phyloP scores from a whole-genome alignment of 2,329 filamentous ascomycete species.

The Aspergillus hortae region DNA sequence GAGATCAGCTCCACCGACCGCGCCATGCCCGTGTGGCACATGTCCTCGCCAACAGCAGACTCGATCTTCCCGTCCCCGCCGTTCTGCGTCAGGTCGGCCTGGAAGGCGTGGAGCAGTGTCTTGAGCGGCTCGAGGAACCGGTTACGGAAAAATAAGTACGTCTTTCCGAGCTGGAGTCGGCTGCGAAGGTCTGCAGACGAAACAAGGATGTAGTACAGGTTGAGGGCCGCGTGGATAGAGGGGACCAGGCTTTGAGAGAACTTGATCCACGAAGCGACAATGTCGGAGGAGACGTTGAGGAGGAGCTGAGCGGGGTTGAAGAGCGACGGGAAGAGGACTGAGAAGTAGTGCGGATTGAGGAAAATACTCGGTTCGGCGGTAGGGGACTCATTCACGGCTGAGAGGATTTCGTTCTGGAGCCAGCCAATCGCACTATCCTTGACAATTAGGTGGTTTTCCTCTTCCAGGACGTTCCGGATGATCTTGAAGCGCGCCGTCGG shows the following conservation, averaged over 20 bases:
- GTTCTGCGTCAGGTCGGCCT: constrained; percentile 28
- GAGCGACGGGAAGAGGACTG: constrained; percentile 47
- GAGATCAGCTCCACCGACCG: constrained; percentile 33
- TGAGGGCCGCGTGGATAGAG: constrained; percentile 55
- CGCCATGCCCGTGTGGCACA: constrained; percentile 31
- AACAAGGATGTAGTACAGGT: constrained; percentile 57
- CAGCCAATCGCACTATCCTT: constrained; percentile 58
- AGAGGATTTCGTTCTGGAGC: constrained; percentile 58
- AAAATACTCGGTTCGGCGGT: constrained; percentile 27
- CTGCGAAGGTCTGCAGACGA: constrained; percentile 47
- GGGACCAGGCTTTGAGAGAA: constrained; percentile 45
- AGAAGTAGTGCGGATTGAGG: constrained; percentile 34
- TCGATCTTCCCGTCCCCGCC: constrained; percentile 37
- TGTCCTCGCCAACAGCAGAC: constrained; percentile 31
- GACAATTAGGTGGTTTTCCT: constrained; percentile 52
- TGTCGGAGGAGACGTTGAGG: constrained; percentile 32
- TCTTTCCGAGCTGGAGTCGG: constrained; percentile 43
- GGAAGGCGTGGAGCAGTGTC: constrained; percentile 28
- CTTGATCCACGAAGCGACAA: constrained; percentile 45
- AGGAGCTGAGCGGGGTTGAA: constrained; percentile 48
- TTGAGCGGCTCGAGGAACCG: constrained; percentile 33
- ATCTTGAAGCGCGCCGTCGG: constrained; percentile 50
- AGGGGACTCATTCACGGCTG: constrained; percentile 31
- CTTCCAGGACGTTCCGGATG: constrained; percentile 53
- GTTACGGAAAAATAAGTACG: constrained; percentile 29